Evolutionary conservation across 257 asterid species (phyloP), one percentile per base, ranked within the genome.

Genomic region (Leptodermis oblonga): DNA sequence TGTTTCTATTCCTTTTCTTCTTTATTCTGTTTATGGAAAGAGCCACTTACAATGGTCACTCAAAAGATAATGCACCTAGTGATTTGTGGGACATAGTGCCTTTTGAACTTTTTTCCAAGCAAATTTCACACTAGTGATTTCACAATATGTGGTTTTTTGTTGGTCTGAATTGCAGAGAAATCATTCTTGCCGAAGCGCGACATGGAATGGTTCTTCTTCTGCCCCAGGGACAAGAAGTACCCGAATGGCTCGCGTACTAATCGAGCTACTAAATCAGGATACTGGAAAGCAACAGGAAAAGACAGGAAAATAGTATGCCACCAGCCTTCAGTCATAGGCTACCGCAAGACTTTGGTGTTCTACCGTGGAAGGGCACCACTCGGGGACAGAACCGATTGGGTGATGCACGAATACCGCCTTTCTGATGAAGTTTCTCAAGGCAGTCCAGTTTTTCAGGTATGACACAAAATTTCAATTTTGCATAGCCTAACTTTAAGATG

Each of bases 201-300:
- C 23, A 83, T 78, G 83, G 88, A 83, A 59, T 83, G 88, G 88
- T 83, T 73, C 83, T 83, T 83, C 69, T 83, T 83, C 68, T 83
- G 88, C 61, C 72, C 74, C 18, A 76, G 88, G 22, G 88, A 83
- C 75, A 83, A 76, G 71, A 83, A 83, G 72, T 83, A 83, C 61
- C 88, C 88, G 1, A 83, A 83, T 60, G 86, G 88, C 31, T 83
- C 84, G 7, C 64, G 88, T 34, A 83, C 85, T 5, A 83, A 83
- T 28, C 77, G 88, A 65, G 85, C 88, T 58, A 83, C 88, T 26
- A 78, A 68, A 76, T 76, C 82, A 7, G 88, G 88, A 46, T 83
- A 83, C 82, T 83, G 88, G 88, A 81, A 83, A 54, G 88, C 88
- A 31, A 83, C 88, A 5, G 88, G 88, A 60, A 83, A 81, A 69